Conservation (phyloP, 208 protist species). For the Trichomonas tenax region DNA sequence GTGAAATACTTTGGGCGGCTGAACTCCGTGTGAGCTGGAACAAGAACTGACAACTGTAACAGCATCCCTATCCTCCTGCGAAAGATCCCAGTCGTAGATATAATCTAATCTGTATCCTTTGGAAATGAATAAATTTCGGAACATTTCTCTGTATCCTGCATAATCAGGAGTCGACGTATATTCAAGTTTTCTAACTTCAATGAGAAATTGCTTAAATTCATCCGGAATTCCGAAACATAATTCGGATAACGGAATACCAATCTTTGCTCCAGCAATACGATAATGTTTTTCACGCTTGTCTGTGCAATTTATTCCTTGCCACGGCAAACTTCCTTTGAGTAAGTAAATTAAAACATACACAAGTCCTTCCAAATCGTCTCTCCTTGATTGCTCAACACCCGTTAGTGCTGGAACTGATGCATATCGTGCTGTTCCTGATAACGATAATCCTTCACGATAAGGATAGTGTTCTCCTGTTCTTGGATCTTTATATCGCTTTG, state of each 20-base stretch:
- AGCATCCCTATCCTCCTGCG: background rate
- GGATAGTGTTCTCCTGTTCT: background rate
- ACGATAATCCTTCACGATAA: background rate
- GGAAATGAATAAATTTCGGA: conserved; percentile 73
- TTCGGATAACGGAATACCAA: background rate
- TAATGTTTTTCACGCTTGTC: background rate
- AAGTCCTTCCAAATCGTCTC: conserved; percentile 2
- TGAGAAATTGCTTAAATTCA: background rate
- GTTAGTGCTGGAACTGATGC: background rate
- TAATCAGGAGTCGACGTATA: conserved; percentile 72
- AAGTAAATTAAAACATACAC: conserved; percentile 5
- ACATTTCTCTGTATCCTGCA: conserved; percentile 78
- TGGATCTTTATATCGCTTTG: background rate
- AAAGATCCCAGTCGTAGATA: conserved; percentile 80
- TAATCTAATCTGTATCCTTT: conserved; percentile 89
- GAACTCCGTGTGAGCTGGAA: background rate
- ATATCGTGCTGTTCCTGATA: background rate
- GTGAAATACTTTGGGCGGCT: background rate
- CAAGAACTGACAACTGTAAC: background rate
- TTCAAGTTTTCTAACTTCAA: background rate
- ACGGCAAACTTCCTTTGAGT: background rate
- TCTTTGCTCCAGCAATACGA: background rate
- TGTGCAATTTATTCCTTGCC: background rate
- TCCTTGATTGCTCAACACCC: background rate
- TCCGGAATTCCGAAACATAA: background rate